Base-by-base conservation (phyloP, 1,284 basidiomycete species). In the Apiotrichum porosum region DNA sequence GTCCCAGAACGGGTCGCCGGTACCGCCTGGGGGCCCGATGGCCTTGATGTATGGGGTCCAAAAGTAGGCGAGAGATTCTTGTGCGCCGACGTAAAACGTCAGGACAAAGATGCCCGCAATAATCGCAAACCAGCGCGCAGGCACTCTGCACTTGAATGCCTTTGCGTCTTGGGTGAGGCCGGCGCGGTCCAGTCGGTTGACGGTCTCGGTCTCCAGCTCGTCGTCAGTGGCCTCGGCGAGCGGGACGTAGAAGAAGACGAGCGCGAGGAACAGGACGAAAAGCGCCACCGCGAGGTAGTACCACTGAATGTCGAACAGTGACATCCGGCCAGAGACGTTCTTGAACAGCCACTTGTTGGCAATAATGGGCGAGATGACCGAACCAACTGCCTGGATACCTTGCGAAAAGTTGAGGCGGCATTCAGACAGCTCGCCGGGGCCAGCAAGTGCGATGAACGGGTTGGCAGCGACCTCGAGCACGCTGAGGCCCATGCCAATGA, bases 381-480 rank as follows among this genome's bases (percentile, higher is more conserved):
- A 52, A 12, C 68, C 69, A 18, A 72, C 51, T 1, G 60, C 71
- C 51, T 73, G 70, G 24, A 72, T 66, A 13, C 62, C 70, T 50
- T 73, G 71, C 5, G 71, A 62, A 37, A 73, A 73, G 43, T 63
- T 63, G 31, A 73, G 58, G 10, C 71, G 61, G 19, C 65, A 56
- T 50, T 72, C 71, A 19, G 58, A 58, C 8, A 66, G 54, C 38
- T 70, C 60, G 8, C 62, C 62, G 2, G 70, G 71, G n/a, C 71
- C 71, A 4, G 70, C 69, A 4, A 73, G 55, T 1, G 68, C 68
- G 47, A 73, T 69, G 52, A 67, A 73, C n/a, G 70, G 68, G 44
- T 73, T 71, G 8, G 68, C 69, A 10, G 71, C 69, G 18, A 65
- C 60, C 48, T 73, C 71, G 36, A 73, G 54, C 6, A 60, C 60